phyloP scores from a whole-genome alignment of 148 eudicot species.

The Rhododendron ovatum region DNA sequence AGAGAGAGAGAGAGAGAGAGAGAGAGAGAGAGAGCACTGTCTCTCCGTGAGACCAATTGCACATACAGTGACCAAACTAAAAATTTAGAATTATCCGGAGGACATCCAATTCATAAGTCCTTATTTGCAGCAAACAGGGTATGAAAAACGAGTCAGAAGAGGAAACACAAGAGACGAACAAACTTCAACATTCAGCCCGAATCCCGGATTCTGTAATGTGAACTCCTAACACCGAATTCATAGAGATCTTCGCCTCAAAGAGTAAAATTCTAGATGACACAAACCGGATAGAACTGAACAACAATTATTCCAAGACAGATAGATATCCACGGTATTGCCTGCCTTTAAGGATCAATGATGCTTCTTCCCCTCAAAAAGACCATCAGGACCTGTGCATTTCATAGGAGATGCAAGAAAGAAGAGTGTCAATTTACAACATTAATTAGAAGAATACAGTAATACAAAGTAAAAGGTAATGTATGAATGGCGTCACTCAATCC shows the following conservation, averaged over 20 bases:
- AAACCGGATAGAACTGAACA: neutral
- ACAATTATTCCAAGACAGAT: neutral
- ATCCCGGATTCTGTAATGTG: neutral
- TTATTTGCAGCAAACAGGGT: neutral
- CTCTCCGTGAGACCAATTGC: neutral
- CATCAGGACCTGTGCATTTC: conserved; percentile 60
- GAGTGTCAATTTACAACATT: neutral
- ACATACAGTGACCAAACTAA: neutral
- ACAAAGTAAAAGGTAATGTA: neutral
- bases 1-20: neutral
- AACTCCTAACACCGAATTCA: neutral
- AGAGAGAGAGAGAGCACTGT: neutral
- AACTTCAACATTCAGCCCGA: neutral
- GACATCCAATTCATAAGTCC: neutral
- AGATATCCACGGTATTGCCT: neutral
- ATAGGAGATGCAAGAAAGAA: neutral
- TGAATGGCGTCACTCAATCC: neutral
- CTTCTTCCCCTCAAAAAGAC: conserved; percentile 61
- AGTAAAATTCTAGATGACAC: neutral
- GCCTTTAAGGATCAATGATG: conserved; percentile 25
- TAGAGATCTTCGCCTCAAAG: neutral
- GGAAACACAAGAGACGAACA: neutral
- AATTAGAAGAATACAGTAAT: neutral
- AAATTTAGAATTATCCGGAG: neutral
- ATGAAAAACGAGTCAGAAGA: neutral